These are phyloP conservation scores for Fusarium pininemorale DNA, from an alignment of 2,329 filamentous ascomycete species.

Conservation along the genomic window DNA sequence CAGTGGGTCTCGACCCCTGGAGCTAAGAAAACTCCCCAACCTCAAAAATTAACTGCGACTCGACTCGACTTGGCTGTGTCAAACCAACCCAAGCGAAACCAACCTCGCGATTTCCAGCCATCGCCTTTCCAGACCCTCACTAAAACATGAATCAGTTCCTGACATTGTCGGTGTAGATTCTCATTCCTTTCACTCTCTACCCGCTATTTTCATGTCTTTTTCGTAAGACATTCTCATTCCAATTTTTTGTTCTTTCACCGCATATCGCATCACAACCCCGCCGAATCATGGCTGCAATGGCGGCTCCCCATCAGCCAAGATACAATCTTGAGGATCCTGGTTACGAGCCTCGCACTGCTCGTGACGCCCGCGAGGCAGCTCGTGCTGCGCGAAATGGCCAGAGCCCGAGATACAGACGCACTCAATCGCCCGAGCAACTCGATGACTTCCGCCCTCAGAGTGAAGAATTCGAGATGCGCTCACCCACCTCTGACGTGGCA, in stretches of 20 bases:
- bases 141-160: conserved; percentile 23
- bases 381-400: conserved; percentile 36
- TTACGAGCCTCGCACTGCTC: conserved; percentile 37
- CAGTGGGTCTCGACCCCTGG: conserved; percentile 3
- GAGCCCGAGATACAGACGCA: conserved; percentile 39
- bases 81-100: not conserved
- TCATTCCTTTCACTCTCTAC: not conserved
- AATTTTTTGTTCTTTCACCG: not conserved
- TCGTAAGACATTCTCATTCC: not conserved
- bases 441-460: conserved; percentile 39
- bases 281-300: conserved; percentile 28
- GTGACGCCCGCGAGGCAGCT: conserved; percentile 39
- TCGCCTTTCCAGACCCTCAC: conserved; percentile 15
- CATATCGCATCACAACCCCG: too few species aligned
- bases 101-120: conserved; percentile 36
- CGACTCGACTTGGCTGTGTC: not conserved
- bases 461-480: conserved; percentile 38
- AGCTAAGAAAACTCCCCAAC: not conserved
- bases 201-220: not conserved
- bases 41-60: not conserved
- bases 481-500: conserved; percentile 42
- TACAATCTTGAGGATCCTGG: conserved; percentile 32
- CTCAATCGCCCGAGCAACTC: conserved; percentile 37
- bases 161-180: not conserved
- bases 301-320: conserved; percentile 27